Evolutionary conservation across 805 yeast genomes (phyloP).

Genomic region (Metschnikowia arizonensis): DNA sequence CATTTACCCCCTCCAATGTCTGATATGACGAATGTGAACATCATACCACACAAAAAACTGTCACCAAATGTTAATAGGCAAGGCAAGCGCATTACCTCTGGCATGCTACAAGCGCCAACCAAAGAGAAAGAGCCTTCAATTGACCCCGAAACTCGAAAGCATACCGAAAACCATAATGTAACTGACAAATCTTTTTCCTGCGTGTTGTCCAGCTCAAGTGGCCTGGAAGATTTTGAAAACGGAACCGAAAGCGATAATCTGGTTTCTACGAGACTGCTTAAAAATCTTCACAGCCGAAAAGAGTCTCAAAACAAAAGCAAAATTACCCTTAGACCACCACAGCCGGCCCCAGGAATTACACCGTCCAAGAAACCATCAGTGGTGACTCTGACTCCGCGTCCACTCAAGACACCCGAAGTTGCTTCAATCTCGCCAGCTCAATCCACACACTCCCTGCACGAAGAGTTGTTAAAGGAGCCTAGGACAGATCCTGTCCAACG

Average conservation of each 20-base stretch:
- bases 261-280: constrained; percentile 9
- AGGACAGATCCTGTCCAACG: background rate
- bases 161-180: background rate
- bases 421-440: background rate
- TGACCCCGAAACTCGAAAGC: background rate
- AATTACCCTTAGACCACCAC: constrained; percentile 8
- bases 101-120: constrained; percentile 36
- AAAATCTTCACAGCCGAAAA: background rate
- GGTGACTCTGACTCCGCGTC: constrained; percentile 13
- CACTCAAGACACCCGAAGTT: background rate
- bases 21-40: constrained; percentile 1
- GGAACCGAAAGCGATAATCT: constrained; percentile 13
- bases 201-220: background rate
- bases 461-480: background rate
- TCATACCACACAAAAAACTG: constrained; percentile 30
- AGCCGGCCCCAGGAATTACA: constrained; percentile 2
- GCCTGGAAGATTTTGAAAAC: constrained; percentile 11
- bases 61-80: constrained; percentile 15
- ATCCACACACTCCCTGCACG: background rate
- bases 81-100: constrained; percentile 35
- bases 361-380: constrained; percentile 11
- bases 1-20: constrained; percentile 36
- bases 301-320: background rate
- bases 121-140: background rate
- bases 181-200: background rate